Conservation (phyloP, 1,284 basidiomycete genomes). For the Anthracocystis setariae region DNA sequence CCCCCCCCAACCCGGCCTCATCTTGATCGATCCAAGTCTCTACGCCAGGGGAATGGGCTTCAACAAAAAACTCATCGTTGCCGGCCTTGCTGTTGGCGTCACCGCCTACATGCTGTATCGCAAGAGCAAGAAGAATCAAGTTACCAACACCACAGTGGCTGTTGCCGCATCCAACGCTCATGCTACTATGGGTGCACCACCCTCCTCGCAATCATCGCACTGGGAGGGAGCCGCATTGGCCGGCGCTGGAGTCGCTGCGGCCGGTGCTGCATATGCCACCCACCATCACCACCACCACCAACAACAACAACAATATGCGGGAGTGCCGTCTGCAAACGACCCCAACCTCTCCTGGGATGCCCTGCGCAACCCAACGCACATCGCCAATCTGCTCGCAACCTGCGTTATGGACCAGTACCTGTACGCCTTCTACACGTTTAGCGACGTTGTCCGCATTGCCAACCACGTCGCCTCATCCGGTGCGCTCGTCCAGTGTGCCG, state of each 20-base stretch:
- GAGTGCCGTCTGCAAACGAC: conserved; percentile 16
- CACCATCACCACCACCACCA: conserved; percentile 27
- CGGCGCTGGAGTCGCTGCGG: conserved; percentile 42
- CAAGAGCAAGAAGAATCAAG: conserved; percentile 54
- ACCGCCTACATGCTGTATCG: conserved; percentile 55
- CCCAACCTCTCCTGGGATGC: conserved; percentile 43
- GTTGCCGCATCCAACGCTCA: not conserved
- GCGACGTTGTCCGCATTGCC: conserved; percentile 43
- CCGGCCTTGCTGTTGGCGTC: conserved; percentile 58
- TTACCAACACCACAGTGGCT: conserved; percentile 4
- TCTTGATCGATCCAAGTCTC: too few relatives aligned
- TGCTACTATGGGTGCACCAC: conserved; percentile 15
- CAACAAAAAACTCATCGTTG: conserved; percentile 59
- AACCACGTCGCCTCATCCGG: conserved; percentile 50
- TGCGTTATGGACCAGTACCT: conserved; percentile 59
- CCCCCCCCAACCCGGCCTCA: too few relatives aligned
- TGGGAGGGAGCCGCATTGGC: conserved; percentile 36
- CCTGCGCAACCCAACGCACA: conserved; percentile 50
- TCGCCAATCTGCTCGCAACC: conserved; percentile 52
- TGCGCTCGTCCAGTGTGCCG: conserved; percentile 43
- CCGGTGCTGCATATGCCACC: conserved; percentile 33
- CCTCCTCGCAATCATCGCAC: conserved; percentile 22
- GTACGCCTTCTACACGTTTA: conserved; percentile 59
- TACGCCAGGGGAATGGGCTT: conserved; percentile 51
- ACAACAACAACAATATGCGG: conserved; percentile 2